Percentiles rank a stretch among this genome's conserved stretches.
Evolutionary conservation across 208 protist genomes (phyloP).

Genomic region (Crithidia brevicula): DNA sequence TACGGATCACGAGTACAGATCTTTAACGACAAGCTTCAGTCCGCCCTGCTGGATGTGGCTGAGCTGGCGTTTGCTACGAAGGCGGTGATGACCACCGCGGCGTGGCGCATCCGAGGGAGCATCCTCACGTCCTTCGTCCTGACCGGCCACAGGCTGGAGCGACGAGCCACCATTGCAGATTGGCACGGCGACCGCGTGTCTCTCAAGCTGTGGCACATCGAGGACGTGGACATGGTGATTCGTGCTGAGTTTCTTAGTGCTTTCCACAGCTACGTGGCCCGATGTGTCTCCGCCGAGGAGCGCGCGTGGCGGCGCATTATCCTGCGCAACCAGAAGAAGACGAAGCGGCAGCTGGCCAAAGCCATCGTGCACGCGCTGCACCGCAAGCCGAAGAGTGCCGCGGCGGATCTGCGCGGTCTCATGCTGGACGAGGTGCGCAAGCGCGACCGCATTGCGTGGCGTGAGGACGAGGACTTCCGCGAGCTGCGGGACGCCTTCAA

Average conservation of each 20-base stretch:
- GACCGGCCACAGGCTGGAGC: slow-evolving; percentile 41
- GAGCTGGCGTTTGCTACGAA: slow-evolving; percentile 40
- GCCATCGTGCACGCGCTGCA: slow-evolving; percentile 39
- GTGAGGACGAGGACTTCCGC: slow-evolving; percentile 38
- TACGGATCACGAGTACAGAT: slow-evolving; percentile 47
- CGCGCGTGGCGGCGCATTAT: slow-evolving; percentile 43
- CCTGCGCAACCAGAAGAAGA: slow-evolving; percentile 35
- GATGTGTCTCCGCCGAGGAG: slow-evolving; percentile 44
- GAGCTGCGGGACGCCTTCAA: slow-evolving; percentile 38
- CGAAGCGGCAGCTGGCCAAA: slow-evolving; percentile 41
- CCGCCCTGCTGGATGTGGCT: slow-evolving; percentile 27
- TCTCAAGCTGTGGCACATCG: slow-evolving; percentile 48
- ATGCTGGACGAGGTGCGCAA: slow-evolving; percentile 39
- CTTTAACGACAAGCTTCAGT: slow-evolving; percentile 45
- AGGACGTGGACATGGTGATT: slow-evolving; percentile 42
- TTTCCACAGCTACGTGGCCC: slow-evolving; percentile 34
- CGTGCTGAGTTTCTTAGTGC: slow-evolving; percentile 38
- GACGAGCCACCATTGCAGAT: slow-evolving; percentile 43
- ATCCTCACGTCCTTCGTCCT: slow-evolving; percentile 29
- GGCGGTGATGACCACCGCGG: slow-evolving; percentile 18
- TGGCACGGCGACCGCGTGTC: slow-evolving; percentile 32
- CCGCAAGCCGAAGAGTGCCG: slow-evolving; percentile 31
- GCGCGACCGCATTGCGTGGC: slow-evolving; percentile 35
- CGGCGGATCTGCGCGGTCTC: slow-evolving; percentile 31
- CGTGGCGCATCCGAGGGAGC: slow-evolving; percentile 16